These are phyloP conservation scores for Boletus mariae DNA, from an alignment of 1,284 basidiomycete species.

Conservation along the genomic window DNA sequence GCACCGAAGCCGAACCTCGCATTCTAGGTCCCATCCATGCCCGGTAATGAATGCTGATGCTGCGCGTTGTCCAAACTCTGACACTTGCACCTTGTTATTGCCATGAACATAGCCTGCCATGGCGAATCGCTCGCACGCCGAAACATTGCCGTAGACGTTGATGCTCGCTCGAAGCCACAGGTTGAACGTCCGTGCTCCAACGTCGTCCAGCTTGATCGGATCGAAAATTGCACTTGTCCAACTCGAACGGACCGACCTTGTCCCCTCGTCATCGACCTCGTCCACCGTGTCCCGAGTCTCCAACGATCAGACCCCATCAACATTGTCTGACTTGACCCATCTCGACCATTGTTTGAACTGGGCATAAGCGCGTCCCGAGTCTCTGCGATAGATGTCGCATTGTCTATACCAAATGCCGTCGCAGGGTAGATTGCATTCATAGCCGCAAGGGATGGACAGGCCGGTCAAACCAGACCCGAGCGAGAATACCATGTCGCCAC, in stretches of 20 bases:
- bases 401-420: constrained; percentile 2
- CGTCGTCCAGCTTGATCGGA: background rate
- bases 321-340: background rate
- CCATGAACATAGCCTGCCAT: background rate
- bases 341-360: background rate
- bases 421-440: background rate
- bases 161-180: background rate
- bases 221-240: background rate
- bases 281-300: too few relatives aligned
- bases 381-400: constrained; percentile 2
- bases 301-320: background rate
- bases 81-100: background rate
- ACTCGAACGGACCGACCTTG: background rate
- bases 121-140: too few relatives aligned
- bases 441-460: background rate
- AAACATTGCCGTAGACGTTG: background rate
- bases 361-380: background rate
- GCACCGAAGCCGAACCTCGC: background rate
- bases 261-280: too few relatives aligned
- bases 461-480: background rate
- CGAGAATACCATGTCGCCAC: constrained; percentile 2
- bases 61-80: background rate
- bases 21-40: background rate
- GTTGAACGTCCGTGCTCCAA: background rate
- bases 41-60: background rate